A percentile compares a stretch with the other conserved stretches of the same genome.
Conservation (phyloP, 1,284 basidiomycete species). For the Marasmius oreades region DNA sequence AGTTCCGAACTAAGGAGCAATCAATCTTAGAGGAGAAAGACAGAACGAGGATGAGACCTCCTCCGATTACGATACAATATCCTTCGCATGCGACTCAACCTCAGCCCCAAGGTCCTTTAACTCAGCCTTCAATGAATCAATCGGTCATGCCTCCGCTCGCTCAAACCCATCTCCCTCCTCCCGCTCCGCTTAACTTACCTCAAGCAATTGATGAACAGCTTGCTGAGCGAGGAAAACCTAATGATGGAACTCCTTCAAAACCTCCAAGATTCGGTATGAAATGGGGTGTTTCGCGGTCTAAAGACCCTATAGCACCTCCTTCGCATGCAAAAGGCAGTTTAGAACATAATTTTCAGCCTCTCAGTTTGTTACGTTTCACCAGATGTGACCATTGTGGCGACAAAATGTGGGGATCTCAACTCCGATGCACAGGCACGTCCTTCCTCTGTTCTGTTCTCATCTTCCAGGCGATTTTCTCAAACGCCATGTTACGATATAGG, state of each 20-base stretch:
- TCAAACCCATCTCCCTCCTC: constrained; percentile 18
- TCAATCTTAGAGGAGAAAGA: neutral
- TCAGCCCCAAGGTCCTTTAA: neutral
- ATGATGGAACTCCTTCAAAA: constrained; percentile 36
- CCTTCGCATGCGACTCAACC: neutral
- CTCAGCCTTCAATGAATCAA: neutral
- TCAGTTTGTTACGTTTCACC: constrained; percentile 85
- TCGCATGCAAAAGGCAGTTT: constrained; percentile 35
- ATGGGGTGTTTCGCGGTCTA: constrained; percentile 55
- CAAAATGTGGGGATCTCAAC: constrained; percentile 97
- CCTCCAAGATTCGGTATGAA: constrained; percentile 36
- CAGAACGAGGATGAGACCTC: neutral
- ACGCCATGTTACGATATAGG: constrained; percentile 35
- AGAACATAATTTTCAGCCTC: constrained; percentile 88
- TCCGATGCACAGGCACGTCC: constrained; percentile 79
- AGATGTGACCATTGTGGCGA: constrained; percentile 95
- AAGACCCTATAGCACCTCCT: constrained; percentile 23
- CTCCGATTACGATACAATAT: neutral
- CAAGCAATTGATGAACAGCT: constrained; percentile 33
- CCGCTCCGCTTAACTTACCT: constrained; percentile 25
- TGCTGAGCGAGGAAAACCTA: constrained; percentile 17
- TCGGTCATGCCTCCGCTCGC: neutral
- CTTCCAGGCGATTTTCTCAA: neutral
- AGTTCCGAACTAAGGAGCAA: constrained; percentile 3
- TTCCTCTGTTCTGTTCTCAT: constrained; percentile 6